A percentile compares a stretch with the other conserved stretches of the same genome.
phyloP scores from a whole-genome alignment of 495 filamentous ascomycete genomes.

The Endocarpon pusillum region DNA sequence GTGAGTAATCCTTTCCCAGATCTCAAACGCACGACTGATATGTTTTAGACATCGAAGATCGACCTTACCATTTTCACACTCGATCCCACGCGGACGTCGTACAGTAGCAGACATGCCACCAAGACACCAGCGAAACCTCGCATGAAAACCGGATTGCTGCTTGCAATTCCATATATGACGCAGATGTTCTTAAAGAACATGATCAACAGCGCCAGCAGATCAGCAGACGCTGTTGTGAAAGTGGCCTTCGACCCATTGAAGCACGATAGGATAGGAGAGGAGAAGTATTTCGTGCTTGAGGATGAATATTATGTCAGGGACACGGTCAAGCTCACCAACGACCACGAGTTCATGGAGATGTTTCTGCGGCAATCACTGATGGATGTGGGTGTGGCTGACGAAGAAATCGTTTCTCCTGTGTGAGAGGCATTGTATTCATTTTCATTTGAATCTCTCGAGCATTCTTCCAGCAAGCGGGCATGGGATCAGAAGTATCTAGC shows the following conservation, averaged over 20 bases:
- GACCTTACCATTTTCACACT: constrained; percentile 24
- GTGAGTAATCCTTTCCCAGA: constrained; percentile 14
- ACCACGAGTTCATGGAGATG: too few relatives aligned
- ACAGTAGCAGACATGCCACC: constrained; percentile 14
- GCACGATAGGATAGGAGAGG: constrained; percentile 19
- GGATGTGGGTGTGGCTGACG: too few relatives aligned
- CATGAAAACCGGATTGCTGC: constrained; percentile 21
- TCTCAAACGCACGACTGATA: neutral
- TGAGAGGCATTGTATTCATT: too few relatives aligned
- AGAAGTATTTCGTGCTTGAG: constrained; percentile 25
- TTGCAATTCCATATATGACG: constrained; percentile 21
- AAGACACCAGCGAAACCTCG: constrained; percentile 18
- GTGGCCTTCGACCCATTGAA: constrained; percentile 21
- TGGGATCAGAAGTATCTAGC: too few relatives aligned
- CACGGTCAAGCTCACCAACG: too few relatives aligned
- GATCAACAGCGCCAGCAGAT: constrained; percentile 24
- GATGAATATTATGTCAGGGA: constrained; percentile 24
- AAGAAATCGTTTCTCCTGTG: too few relatives aligned
- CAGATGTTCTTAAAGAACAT: constrained; percentile 24
- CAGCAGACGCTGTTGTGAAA: constrained; percentile 24
- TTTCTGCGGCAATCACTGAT: too few relatives aligned
- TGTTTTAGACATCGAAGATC: constrained; percentile 19
- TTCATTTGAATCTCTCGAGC: too few relatives aligned
- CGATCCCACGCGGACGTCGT: constrained; percentile 23
- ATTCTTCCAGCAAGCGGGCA: too few relatives aligned